These are phyloP conservation scores for Rhodotorula sp. DNA, from an alignment of 1,284 basidiomycete species.

Conservation along the genomic window DNA sequence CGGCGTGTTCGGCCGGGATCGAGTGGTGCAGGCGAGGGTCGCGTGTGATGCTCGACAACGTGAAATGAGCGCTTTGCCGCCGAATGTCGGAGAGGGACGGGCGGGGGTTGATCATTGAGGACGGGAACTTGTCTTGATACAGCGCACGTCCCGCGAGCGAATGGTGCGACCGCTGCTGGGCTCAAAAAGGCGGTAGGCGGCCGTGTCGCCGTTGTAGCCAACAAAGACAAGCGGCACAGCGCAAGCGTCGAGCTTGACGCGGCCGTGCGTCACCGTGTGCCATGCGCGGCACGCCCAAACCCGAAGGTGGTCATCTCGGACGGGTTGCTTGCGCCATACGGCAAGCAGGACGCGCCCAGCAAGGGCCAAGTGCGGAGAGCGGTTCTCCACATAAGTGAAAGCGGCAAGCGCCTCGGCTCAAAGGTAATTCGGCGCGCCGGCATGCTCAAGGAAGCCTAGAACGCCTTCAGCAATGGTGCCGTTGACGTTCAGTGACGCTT, in stretches of 20 bases:
- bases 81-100: too few relatives aligned
- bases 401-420: conserved; percentile 51
- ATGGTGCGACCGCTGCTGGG: not conserved
- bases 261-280: conserved; percentile 46
- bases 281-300: conserved; percentile 52
- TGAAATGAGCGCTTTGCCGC: not conserved
- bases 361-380: conserved; percentile 45
- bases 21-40: too few relatives aligned
- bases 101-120: too few relatives aligned
- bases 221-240: conserved; percentile 2
- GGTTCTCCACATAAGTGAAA: conserved; percentile 50
- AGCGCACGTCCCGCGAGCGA: conserved; percentile 7
- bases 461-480: conserved; percentile 47
- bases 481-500: conserved; percentile 48
- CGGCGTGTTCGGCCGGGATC: too few relatives aligned
- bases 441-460: conserved; percentile 45
- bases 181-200: conserved; percentile 15
- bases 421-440: conserved; percentile 46
- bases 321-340: conserved; percentile 44
- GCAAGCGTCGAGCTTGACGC: conserved; percentile 5
- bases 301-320: conserved; percentile 48
- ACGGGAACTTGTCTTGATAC: conserved; percentile 2
- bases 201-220: conserved; percentile 4
- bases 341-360: conserved; percentile 47
- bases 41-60: not conserved